phyloP scores from a whole-genome alignment of 371 early-diverging fungal genomes.

The Mortierella sp. region DNA sequence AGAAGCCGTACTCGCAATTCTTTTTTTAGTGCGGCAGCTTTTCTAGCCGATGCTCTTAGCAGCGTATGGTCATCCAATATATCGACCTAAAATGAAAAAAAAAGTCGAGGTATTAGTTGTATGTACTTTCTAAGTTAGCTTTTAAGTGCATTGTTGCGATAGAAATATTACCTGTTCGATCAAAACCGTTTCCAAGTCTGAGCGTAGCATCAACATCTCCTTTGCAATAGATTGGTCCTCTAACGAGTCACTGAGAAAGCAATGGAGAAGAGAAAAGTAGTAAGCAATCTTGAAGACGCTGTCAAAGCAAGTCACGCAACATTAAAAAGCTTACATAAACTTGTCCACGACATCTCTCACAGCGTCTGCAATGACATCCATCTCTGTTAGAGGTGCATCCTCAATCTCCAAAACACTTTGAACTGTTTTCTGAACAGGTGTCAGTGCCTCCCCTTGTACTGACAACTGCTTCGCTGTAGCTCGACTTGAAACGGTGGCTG shows the following conservation, averaged over 20 bases:
- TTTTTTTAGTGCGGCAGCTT: slow-evolving; percentile 47
- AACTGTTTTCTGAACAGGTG: slow-evolving; percentile 11
- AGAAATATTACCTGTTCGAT: slow-evolving; percentile 41
- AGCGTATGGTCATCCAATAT: slow-evolving; percentile 46
- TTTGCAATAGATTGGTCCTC: slow-evolving; percentile 33
- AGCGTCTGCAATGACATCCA: slow-evolving; percentile 56
- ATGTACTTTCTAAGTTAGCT: no score
- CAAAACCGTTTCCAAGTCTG: slow-evolving; percentile 40
- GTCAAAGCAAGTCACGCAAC: no score
- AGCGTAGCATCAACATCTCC: slow-evolving; percentile 25
- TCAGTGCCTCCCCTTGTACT: slow-evolving; percentile 11
- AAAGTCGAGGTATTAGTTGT: no score
- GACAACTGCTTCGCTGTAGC: slow-evolving; percentile 16
- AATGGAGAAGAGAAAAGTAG: neutral
- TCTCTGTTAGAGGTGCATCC: slow-evolving; percentile 43
- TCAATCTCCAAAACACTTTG: slow-evolving; percentile 45
- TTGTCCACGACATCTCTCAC: slow-evolving; percentile 40
- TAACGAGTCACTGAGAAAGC: slow-evolving; percentile 24
- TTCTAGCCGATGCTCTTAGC: slow-evolving; percentile 40
- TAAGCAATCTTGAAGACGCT: neutral
- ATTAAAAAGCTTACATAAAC: slow-evolving; percentile 37
- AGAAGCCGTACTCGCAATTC: slow-evolving; percentile 42
- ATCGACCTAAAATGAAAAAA: slow-evolving; percentile 33
- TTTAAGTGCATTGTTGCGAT: no score
- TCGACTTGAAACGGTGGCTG: slow-evolving; percentile 27